These are phyloP conservation scores for Malassezia furfur DNA, from an alignment of 1,284 basidiomycete genomes.

Conservation along the genomic window DNA sequence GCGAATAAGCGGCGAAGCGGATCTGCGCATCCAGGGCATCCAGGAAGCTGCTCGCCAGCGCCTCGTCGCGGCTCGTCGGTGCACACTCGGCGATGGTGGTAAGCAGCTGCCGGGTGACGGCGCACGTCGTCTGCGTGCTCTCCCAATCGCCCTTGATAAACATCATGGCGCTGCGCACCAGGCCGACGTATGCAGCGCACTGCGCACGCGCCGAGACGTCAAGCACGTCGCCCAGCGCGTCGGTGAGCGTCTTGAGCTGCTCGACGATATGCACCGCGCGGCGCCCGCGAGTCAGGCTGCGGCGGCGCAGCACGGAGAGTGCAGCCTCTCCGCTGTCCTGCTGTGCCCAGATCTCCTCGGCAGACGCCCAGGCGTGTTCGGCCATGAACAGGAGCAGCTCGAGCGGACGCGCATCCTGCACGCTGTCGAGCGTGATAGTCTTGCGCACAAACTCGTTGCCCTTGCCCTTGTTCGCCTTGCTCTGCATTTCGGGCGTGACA, in stretches of 20 bases:
- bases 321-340: conserved; percentile 53
- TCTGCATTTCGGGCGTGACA: conserved; percentile 31
- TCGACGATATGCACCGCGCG: conserved; percentile 74
- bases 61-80: conserved; percentile 75
- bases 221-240: conserved; percentile 52
- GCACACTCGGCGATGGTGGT: conserved; percentile 62
- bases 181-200: conserved; percentile 56
- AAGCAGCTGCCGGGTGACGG: conserved; percentile 68
- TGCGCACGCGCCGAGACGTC: conserved; percentile 30
- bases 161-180: conserved; percentile 53
- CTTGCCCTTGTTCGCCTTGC: conserved; percentile 55
- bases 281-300: conserved; percentile 69
- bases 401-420: conserved; percentile 50
- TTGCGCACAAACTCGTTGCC: conserved; percentile 65
- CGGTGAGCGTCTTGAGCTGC: conserved; percentile 65
- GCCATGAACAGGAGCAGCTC: conserved; percentile 76
- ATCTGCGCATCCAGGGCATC: conserved; percentile 86
- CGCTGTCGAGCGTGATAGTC: conserved; percentile 27
- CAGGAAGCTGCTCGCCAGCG: conserved; percentile 70
- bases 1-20: conserved; percentile 80
- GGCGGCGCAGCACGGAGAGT: conserved; percentile 57
- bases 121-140: conserved; percentile 66
- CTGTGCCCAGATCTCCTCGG: conserved; percentile 64
- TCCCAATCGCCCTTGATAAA: conserved; percentile 58
- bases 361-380: conserved; percentile 82